phyloP scores from a whole-genome alignment of 2,329 filamentous ascomycete genomes.

The Arthroderma sp. region DNA sequence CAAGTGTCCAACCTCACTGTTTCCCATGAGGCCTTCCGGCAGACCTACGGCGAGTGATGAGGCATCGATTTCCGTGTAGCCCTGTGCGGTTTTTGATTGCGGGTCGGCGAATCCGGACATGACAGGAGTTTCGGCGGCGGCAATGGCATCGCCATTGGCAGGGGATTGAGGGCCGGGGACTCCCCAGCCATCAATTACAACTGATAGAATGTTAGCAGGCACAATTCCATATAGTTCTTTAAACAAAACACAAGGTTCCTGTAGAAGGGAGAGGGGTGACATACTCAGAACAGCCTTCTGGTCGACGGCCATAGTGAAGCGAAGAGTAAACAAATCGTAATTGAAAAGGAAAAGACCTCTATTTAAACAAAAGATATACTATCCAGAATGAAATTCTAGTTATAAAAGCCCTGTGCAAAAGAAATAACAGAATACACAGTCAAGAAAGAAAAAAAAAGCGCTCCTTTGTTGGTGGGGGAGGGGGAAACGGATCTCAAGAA shows the following conservation, averaged over 20 bases:
- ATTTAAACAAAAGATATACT: no score
- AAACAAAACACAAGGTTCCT: slow-evolving; percentile 10
- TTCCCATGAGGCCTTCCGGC: slow-evolving; percentile 95
- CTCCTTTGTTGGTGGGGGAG: no score
- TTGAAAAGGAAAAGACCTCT: no score
- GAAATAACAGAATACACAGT: no score
- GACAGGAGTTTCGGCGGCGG: slow-evolving; percentile 78
- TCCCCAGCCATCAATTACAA: slow-evolving; percentile 99
- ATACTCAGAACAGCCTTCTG: slow-evolving; percentile 57
- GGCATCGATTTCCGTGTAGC: slow-evolving; percentile 85
- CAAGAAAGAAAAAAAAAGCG: no score
- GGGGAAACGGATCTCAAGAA: no score
- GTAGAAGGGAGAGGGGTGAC: slow-evolving; percentile 23
- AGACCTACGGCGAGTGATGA: slow-evolving; percentile 92
- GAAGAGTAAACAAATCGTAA: neutral
- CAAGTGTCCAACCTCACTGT: slow-evolving; percentile 95
- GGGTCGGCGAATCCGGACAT: slow-evolving; percentile 72
- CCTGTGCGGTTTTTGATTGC: slow-evolving; percentile 60
- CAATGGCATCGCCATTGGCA: slow-evolving; percentile 86
- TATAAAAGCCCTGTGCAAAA: no score
- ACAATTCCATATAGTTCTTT: slow-evolving; percentile 16
- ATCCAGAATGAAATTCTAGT: no score
- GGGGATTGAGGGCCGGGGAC: slow-evolving; percentile 67
- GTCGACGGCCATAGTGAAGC: slow-evolving; percentile 38
- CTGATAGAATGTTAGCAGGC: slow-evolving; percentile 31